phyloP scores from a whole-genome alignment of 768 basidiomycete species.

The Glaciozyma martinii region DNA sequence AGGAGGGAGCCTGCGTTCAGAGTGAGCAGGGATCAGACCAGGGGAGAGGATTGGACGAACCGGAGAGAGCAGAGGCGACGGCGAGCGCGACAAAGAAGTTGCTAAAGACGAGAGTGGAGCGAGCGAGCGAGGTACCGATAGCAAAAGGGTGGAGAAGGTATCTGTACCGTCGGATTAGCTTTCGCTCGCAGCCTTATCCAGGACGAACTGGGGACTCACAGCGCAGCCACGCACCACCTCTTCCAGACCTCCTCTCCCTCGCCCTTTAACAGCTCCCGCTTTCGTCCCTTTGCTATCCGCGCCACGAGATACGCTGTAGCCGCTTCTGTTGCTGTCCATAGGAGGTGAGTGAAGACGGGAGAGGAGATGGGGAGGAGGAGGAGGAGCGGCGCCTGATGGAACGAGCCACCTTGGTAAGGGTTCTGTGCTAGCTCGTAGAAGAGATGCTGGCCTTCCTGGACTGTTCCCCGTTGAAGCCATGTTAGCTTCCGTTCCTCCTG shows the following conservation, averaged over 20 bases:
- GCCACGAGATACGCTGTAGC: slow-evolving; percentile 60
- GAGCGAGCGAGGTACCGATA: slow-evolving; percentile 64
- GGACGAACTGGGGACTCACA: slow-evolving; percentile 47
- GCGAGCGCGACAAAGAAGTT: slow-evolving; percentile 57
- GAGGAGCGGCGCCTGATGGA: slow-evolving; percentile 2
- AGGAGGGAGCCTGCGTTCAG: slow-evolving; percentile 50
- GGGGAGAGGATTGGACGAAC: not conserved
- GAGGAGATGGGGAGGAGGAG: not conserved
- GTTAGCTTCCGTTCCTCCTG: not conserved
- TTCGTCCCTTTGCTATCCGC: slow-evolving; percentile 50
- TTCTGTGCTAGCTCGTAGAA: not conserved
- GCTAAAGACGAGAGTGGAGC: slow-evolving; percentile 74
- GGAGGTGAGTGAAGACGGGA: not conserved
- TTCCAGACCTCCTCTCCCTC: slow-evolving; percentile 43
- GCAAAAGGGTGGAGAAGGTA: slow-evolving; percentile 87
- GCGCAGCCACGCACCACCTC: slow-evolving; percentile 55
- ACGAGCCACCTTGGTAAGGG: not conserved
- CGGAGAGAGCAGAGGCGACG: slow-evolving; percentile 1
- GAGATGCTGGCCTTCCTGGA: not conserved
- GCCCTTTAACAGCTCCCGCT: slow-evolving; percentile 38
- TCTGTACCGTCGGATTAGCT: slow-evolving; percentile 42
- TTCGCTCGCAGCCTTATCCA: not conserved
- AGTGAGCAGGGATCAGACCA: not conserved
- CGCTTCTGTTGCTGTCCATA: slow-evolving; percentile 66
- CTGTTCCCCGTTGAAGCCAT: not conserved